A percentile compares a stretch with the other conserved stretches of the same genome.
phyloP scores from a whole-genome alignment of 208 protist genomes.

The Lotmaria passim region DNA sequence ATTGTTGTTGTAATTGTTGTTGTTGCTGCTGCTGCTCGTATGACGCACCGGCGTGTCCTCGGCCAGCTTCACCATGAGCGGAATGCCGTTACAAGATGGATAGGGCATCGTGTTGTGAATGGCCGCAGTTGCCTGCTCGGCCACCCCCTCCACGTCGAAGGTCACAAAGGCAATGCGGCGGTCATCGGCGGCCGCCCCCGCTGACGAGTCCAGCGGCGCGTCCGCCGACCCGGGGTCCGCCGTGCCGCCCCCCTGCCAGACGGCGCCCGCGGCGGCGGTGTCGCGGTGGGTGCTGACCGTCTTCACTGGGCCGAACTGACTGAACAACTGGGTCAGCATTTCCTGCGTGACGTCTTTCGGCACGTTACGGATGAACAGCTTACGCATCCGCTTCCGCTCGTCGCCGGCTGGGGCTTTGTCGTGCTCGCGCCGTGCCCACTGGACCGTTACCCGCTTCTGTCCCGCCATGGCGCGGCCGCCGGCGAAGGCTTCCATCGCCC shows the following conservation, averaged over 20 bases:
- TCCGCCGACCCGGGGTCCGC: slow-evolving; percentile 1
- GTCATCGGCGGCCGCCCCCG: slow-evolving; percentile 20
- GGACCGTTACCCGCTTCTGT: slow-evolving; percentile 45
- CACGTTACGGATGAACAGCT: slow-evolving; percentile 90
- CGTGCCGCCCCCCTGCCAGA: slow-evolving; percentile 12
- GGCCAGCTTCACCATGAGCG: slow-evolving; percentile 85
- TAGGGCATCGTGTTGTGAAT: slow-evolving; percentile 85
- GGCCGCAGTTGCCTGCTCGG: slow-evolving; percentile 57
- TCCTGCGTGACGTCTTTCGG: slow-evolving; percentile 54
- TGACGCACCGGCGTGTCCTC: slow-evolving; percentile 58
- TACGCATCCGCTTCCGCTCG: slow-evolving; percentile 58
- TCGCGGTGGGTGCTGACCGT: slow-evolving; percentile 69
- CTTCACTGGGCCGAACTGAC: slow-evolving; percentile 52
- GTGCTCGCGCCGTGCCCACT: slow-evolving; percentile 76
- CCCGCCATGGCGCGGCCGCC: slow-evolving; percentile 13
- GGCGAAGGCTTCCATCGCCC: slow-evolving; percentile 34
- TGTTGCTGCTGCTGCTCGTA: slow-evolving; percentile 12
- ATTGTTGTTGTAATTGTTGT: slow-evolving; percentile 2
- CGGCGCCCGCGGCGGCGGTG: slow-evolving; percentile 45
- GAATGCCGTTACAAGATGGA: slow-evolving; percentile 55
- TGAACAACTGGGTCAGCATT: slow-evolving; percentile 52
- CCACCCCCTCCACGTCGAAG: slow-evolving; percentile 49
- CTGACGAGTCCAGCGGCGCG: not conserved
- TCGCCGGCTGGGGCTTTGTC: slow-evolving; percentile 69
- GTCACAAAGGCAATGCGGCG: slow-evolving; percentile 64